These are phyloP conservation scores for Xerophyta viscosa DNA, from an alignment of 106 monocot species.

Conservation along the genomic window DNA sequence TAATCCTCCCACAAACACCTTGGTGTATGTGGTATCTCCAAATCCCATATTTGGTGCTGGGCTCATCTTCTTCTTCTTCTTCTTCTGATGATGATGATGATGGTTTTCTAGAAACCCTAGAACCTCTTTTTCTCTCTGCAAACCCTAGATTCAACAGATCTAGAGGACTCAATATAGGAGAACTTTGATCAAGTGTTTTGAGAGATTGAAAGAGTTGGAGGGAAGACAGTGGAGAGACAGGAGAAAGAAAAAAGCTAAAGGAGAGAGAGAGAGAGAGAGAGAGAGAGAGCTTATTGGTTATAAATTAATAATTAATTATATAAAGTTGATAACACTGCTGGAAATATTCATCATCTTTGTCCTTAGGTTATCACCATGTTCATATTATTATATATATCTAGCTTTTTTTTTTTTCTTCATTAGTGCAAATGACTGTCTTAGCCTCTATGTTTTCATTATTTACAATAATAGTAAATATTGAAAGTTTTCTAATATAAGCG, in stretches of 20 bases:
- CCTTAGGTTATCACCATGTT: too few species aligned
- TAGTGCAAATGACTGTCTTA: too few species aligned
- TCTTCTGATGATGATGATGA: too few species aligned
- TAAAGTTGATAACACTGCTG: background rate
- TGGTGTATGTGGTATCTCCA: constrained; percentile 89
- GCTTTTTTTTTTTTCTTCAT: too few species aligned
- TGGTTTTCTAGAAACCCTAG: background rate
- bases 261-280: background rate
- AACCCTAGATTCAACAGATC: background rate
- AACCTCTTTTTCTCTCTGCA: background rate
- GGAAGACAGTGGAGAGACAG: background rate
- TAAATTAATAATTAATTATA: background rate
- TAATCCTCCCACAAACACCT: constrained; percentile 93
- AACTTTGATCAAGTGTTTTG: background rate
- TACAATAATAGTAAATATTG: too few species aligned
- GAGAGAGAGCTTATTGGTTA: too few species aligned
- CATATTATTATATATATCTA: too few species aligned
- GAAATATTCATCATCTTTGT: background rate
- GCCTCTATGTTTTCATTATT: too few species aligned
- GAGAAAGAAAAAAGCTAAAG: background rate
- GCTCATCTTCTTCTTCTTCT: constrained; percentile 33
- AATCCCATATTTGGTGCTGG: constrained; percentile 35
- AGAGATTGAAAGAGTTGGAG: background rate
- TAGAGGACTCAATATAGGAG: background rate
- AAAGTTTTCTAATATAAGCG: too few species aligned